Evolutionary conservation across 139 green algal genomes (phyloP), one percentile per base, ranked within the genome.

Genomic region (Chara braunii): DNA sequence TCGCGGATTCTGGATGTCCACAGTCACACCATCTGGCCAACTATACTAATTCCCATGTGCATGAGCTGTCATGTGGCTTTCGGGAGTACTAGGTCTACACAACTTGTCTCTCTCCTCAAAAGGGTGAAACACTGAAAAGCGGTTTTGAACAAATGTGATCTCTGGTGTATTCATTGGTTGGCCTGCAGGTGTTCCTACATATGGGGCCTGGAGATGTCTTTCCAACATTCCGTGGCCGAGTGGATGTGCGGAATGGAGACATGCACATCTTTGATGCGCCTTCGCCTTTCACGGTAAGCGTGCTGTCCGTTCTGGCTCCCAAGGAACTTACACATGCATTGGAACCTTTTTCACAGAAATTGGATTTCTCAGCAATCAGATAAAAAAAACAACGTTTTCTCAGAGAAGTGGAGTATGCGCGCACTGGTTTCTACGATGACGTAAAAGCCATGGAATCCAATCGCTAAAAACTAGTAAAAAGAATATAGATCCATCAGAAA

Each of bases 211-310:
- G 44, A 23, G 75, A 77, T 33, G 44, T 22, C 1, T 72, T 64
- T 43, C 60, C 59, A 7, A 24, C 43, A 14, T 52, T 72, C 14
- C 24, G 35, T 22, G 64, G 75, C 30, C 51, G 40, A 6, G 14
- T 81, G 2, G 34, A 69, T 12, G 22, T 54, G 26, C 77, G 56
- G n/a, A 80, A 75, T 24, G 60, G 75, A 2, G 74, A 77, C 12
- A 89, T 98, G 50, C 90, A 97, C 78, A 95, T 98, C 42, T 97
- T 86, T 85, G 92, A 97, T 60, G 56, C 92, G 0, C 78, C 90
- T 14, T 88, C 96, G 72, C 84, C 94, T 61, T 81, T 97, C 37
- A 65, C 55, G 14, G 76, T 72, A 6, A 77, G 55, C 22, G 22
- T 2, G 23, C 53, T n/a, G n/a, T n/a, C n/a, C n/a, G n/a, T 14